Conservation (phyloP, 2,329 filamentous ascomycete genomes). For the Aspergillus unguis region DNA sequence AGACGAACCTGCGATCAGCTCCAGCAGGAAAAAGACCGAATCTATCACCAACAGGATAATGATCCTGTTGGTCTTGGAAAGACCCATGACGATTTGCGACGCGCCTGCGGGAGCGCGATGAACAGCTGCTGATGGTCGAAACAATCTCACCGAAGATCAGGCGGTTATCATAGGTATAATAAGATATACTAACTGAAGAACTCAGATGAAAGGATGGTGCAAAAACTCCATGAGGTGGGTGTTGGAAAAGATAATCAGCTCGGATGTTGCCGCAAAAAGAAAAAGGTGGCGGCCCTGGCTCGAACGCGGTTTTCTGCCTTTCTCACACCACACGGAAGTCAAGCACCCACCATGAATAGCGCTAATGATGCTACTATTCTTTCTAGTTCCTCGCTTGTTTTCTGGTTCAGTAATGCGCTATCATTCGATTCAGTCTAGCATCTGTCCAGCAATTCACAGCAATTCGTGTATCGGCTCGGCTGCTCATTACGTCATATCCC, state of each 20-base stretch:
- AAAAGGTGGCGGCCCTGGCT: neutral
- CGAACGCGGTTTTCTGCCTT: too few relatives aligned
- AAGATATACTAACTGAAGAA: too few relatives aligned
- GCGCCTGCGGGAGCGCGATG: conserved; percentile 23
- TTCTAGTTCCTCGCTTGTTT: neutral
- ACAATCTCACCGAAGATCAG: neutral
- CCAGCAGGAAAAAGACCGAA: conserved; percentile 81
- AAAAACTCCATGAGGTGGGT: conserved; percentile 26
- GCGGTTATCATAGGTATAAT: too few relatives aligned
- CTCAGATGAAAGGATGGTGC: neutral
- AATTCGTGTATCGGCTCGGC: too few relatives aligned
- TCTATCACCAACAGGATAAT: conserved; percentile 90
- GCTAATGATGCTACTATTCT: too few relatives aligned
- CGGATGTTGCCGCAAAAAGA: neutral
- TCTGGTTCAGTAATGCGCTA: neutral
- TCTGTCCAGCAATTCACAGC: too few relatives aligned
- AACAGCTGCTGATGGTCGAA: neutral
- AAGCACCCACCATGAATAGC: neutral
- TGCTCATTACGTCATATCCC: too few relatives aligned
- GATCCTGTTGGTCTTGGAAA: conserved; percentile 91
- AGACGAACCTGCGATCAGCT: conserved; percentile 67
- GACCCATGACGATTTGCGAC: conserved; percentile 59
- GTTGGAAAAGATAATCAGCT: neutral
- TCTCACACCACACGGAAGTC: neutral
- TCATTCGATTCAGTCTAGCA: too few relatives aligned